Percentiles rank a stretch among this genome's conserved stretches.
These are phyloP conservation scores for Leishmania tarentolae DNA, from an alignment of 208 protist genomes.

Conservation along the genomic window DNA sequence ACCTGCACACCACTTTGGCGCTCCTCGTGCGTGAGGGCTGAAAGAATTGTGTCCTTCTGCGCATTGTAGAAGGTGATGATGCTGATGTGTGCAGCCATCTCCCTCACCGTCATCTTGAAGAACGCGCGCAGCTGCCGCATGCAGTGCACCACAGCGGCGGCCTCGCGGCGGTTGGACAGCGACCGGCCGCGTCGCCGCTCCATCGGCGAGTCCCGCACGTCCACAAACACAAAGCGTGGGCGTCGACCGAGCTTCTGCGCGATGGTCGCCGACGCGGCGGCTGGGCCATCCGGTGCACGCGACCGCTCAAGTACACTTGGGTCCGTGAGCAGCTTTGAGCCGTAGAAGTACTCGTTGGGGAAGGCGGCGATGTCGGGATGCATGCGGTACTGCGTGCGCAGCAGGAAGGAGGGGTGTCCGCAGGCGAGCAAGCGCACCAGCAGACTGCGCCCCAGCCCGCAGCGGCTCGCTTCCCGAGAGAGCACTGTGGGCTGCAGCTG, in stretches of 20 bases:
- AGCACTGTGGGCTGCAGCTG: constrained; percentile 93
- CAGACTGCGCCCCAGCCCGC: constrained; percentile 69
- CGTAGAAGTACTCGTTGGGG: constrained; percentile 86
- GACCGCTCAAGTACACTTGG: constrained; percentile 37
- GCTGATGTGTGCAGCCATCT: constrained; percentile 56
- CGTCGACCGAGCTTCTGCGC: constrained; percentile 25
- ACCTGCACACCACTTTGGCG: constrained; percentile 68
- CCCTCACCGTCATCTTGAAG: constrained; percentile 48
- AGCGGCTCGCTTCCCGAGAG: constrained; percentile 45
- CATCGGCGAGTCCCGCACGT: constrained; percentile 61
- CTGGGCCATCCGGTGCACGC: background rate
- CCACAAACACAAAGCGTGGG: constrained; percentile 73
- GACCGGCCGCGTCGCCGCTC: constrained; percentile 44
- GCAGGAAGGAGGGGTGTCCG: constrained; percentile 55
- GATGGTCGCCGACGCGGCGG: constrained; percentile 1
- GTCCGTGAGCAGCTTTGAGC: constrained; percentile 53
- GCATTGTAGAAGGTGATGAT: constrained; percentile 90
- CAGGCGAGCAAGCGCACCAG: constrained; percentile 77
- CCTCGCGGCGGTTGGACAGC: constrained; percentile 53
- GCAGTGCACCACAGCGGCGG: constrained; percentile 55
- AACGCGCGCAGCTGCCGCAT: constrained; percentile 70
- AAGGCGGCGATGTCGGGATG: constrained; percentile 86
- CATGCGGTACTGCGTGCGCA: constrained; percentile 93
- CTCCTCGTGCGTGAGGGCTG: constrained; percentile 55
- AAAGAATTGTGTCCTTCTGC: constrained; percentile 58